phyloP scores from a whole-genome alignment of 2,329 filamentous ascomycete genomes.

The Colletotrichum lindemuthianum region DNA sequence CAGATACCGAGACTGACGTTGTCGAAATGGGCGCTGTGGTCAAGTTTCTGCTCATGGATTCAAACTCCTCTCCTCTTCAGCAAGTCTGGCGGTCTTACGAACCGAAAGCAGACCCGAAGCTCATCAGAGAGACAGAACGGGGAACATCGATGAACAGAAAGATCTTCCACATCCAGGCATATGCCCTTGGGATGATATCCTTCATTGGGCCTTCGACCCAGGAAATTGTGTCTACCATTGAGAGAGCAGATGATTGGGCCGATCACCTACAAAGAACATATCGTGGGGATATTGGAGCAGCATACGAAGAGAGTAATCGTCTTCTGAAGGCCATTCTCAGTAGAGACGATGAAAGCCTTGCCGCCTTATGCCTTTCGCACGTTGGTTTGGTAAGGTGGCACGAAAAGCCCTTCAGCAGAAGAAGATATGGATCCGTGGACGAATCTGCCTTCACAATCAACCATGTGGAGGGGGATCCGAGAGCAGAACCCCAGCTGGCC shows the following conservation, averaged over 20 bases:
- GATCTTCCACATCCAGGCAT: background rate
- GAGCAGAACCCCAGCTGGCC: too few relatives aligned
- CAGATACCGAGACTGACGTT: background rate
- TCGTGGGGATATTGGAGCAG: too few relatives aligned
- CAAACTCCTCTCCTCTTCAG: background rate
- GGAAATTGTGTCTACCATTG: background rate
- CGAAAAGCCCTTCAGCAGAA: too few relatives aligned
- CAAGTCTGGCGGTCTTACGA: background rate
- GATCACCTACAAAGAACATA: background rate
- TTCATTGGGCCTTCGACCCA: background rate
- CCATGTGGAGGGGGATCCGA: too few relatives aligned
- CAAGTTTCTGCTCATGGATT: background rate
- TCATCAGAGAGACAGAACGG: background rate
- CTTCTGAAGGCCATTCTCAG: too few relatives aligned
- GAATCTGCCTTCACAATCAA: fast-evolving
- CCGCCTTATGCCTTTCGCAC: too few relatives aligned
- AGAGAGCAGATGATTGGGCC: background rate
- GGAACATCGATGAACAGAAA: background rate
- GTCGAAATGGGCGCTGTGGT: background rate
- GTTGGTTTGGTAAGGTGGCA: too few relatives aligned
- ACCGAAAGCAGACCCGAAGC: background rate
- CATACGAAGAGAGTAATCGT: too few relatives aligned
- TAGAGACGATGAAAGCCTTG: too few relatives aligned
- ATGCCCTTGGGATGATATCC: background rate
- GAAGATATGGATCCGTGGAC: too few relatives aligned